Conservation (phyloP, 1,139 yeast genomes). For the Yamadazyma sp. region DNA sequence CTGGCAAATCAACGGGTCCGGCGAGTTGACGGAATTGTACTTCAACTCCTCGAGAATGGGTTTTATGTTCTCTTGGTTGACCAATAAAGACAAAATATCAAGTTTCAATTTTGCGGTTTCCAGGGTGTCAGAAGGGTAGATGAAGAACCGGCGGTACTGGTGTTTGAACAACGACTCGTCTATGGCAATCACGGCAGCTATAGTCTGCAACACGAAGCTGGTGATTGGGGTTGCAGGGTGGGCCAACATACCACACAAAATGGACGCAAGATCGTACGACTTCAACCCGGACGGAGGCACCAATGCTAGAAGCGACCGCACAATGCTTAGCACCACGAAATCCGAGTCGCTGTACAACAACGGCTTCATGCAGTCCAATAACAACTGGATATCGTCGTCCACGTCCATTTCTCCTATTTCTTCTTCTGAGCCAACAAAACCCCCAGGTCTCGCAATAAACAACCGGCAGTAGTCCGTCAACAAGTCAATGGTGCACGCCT, state of each 20-base stretch:
- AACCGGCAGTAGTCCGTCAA: slow-evolving; percentile 65
- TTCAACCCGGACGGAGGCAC: slow-evolving; percentile 52
- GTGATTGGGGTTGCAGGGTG: slow-evolving; percentile 27
- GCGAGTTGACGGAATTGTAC: slow-evolving; percentile 52
- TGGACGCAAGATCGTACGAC: slow-evolving; percentile 48
- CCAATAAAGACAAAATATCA: slow-evolving; percentile 59
- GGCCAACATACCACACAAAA: slow-evolving; percentile 45
- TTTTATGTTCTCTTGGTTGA: slow-evolving; percentile 52
- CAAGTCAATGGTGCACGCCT: slow-evolving; percentile 56
- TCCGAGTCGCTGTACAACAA: slow-evolving; percentile 54
- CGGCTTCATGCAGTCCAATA: slow-evolving; percentile 45
- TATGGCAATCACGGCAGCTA: slow-evolving; percentile 15
- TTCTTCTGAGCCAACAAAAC: slow-evolving; percentile 30
- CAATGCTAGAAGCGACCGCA: slow-evolving; percentile 54
- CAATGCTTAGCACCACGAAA: slow-evolving; percentile 62
- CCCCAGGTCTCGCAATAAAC: slow-evolving; percentile 55
- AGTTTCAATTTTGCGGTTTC: slow-evolving; percentile 56
- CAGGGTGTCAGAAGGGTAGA: slow-evolving; percentile 57
- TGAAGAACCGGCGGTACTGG: slow-evolving; percentile 51
- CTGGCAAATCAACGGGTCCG: slow-evolving; percentile 36
- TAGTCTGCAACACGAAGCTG: slow-evolving; percentile 41
- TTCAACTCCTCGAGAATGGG: slow-evolving; percentile 66
- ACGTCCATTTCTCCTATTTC: slow-evolving; percentile 32
- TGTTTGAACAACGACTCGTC: slow-evolving; percentile 45
- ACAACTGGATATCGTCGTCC: slow-evolving; percentile 58